Conservation (phyloP, 768 basidiomycete species). For the Boletus fagicola region DNA sequence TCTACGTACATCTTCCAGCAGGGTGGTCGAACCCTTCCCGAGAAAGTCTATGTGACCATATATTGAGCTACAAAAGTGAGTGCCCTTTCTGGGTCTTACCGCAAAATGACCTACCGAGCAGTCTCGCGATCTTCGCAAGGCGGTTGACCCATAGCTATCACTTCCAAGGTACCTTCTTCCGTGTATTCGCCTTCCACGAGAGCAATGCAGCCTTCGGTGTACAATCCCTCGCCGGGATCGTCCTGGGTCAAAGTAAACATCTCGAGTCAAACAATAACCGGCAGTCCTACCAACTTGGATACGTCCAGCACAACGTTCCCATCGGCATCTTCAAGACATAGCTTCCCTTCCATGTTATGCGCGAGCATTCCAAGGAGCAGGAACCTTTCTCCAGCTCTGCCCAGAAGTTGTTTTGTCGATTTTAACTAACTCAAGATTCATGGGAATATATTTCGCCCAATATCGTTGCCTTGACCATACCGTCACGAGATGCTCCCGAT, state of each 20-base stretch:
- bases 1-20: slow-evolving; percentile 80
- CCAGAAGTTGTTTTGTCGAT: slow-evolving; percentile 94
- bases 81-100: not conserved
- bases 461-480: slow-evolving; percentile 42
- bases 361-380: slow-evolving; percentile 90
- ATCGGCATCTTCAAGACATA: slow-evolving; percentile 92
- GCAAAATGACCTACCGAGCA: slow-evolving; percentile 56
- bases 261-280: slow-evolving; percentile 1
- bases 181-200: slow-evolving; percentile 97
- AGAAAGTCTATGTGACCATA: slow-evolving; percentile 97
- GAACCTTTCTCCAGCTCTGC: slow-evolving; percentile 86
- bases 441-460: slow-evolving; percentile 18
- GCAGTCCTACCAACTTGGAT: slow-evolving; percentile 63
- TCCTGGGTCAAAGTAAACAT: slow-evolving; percentile 44
- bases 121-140: slow-evolving; percentile 89
- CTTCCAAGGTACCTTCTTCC: slow-evolving; percentile 81
- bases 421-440: slow-evolving; percentile 56
- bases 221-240: slow-evolving; percentile 91
- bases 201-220: slow-evolving; percentile 94
- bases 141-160: slow-evolving; percentile 95
- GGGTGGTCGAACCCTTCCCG: slow-evolving; percentile 88
- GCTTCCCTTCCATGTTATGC: slow-evolving; percentile 83
- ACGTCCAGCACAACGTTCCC: slow-evolving; percentile 88
- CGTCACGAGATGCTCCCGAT: slow-evolving; percentile 85
- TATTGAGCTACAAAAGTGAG: slow-evolving; percentile 60